Base-by-base conservation (phyloP, 2,329 filamentous ascomycete species). In the Alternaria viburni region DNA sequence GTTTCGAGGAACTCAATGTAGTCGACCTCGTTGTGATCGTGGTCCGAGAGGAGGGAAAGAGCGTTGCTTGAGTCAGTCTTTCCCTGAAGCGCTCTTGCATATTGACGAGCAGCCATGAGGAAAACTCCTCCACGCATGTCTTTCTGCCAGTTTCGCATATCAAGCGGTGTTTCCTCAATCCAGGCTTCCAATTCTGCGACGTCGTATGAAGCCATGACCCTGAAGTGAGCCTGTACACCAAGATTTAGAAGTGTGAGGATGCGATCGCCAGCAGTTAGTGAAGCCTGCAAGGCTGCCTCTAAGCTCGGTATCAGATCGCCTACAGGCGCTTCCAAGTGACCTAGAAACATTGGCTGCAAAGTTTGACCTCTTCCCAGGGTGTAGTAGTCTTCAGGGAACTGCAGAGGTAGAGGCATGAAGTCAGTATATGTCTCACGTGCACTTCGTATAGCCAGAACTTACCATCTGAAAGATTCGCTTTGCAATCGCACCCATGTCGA, bases 71-170 rank as follows among this genome's bases (percentile, higher is more conserved):
- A 79, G 11, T 79, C 79, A 0, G 92, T 94, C 77, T 93, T 94
- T 57, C 92, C 92, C 75, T 93, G 90, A 19, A 94, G 80, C 21
- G 92, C 90, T 52, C 90, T 87, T 54, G 86, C 87, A 23, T 87
- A 85, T 74, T 94, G 91, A 54, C 90, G 83, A 4, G 90, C 83
- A 3, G 87, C 85, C 63, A 91, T 87, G 7, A 94, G 81, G 55
- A 93, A 82, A 0, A 88, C 88, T 3, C 92, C 92, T 15, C 92
- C 92, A 61, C 91, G 85, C 1, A 90, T 86, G 70, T 93, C 91
- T 47, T 85, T 82, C 50, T 89, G 83, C 91, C 91, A 94, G 54
- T 90, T 88, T 2, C 88, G 87, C 61, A 92, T 87, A 66, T 93
- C 91, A 64, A 93, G 87, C 64, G 89, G 90, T n/a, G 89, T 86